Evolutionary conservation across 352 stramenopile genomes (phyloP), one percentile per base, ranked within the genome.

Genomic region (Blastocystis sp.): DNA sequence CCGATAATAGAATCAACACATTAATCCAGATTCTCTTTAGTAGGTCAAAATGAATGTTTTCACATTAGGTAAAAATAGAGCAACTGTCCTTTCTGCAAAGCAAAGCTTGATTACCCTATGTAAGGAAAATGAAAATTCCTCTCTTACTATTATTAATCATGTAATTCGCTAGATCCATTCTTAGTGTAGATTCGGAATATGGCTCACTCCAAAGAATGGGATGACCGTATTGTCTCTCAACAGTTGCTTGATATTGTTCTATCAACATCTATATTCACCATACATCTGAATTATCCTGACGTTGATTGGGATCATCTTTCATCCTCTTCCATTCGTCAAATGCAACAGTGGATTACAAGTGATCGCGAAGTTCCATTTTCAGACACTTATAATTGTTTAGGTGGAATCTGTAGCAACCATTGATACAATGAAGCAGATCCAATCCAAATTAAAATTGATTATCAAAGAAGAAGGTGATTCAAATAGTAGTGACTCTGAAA

Each of bases 281-380:
- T 37, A 51, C 27, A 19, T 53, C 33, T 69, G 6, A 54, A n/a
- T 24, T 69, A 9, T 66, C 24, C 17, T 5, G 53, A 33, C 5
- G 9, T 66, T 17, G n/a, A 66, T 44, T 84, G 73, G 73, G 24
- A 69, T 53, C 19, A 17, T 22, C n/a, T 84, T 27, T 66, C 22
- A 5, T 54, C 73, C 27, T n/a, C 27, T 15, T 44, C 51, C 13
- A 84, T 84, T 84, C 73, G 73, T 17, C 27, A 37, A 33, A 42
- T 54, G n/a, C 73, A 84, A 27, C 66, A 51, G 15, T 84, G 73
- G 73, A 33, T 84, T 19, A 68, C 73, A 15, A 84, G 73, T 44
- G 53, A 84, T 24, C 19, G 73, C 0, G 15, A 56, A 22, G 73
- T 78, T 11, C n/a, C 2, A 53, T 30, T 57, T 9, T 19, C 27